Base-by-base conservation (phyloP, 2,329 filamentous ascomycete genomes). In the Sclerotinia nivalis region DNA sequence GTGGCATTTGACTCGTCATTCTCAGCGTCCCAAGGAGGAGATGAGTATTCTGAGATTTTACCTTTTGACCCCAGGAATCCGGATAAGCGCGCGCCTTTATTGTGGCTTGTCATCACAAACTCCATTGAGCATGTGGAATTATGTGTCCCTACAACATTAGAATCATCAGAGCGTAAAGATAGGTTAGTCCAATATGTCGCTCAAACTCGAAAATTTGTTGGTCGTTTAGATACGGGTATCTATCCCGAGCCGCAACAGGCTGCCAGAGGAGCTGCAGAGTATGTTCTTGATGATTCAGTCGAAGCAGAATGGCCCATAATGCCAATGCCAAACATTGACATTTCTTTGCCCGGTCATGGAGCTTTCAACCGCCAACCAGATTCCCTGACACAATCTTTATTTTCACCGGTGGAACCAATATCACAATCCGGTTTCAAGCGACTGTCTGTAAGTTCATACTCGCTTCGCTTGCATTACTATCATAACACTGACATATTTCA, bases 41-140 rank as follows among this genome's bases (percentile, higher is more conserved):
- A 72, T 31, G 65, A 72, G 25, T 72, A 70, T 49, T 52, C 73
- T 6, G 22, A 72, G 6, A 69, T 64, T n/a, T 43, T 74, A 22
- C 71, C 72, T n/a, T 65, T 25, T 52, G 62, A 70, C 66, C 58
- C 69, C 28, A 65, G 65, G 10, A 69, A 69, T 52, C 66, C 66
- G 6, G 69, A 67, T 12, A 70, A 59, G 45, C 59, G 71, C 13
- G 74, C 68, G 25, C 75, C 76, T 18, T 49, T 78, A 13, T 47
- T 79, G 12, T 75, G 72, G 18, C 70, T 79, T 15, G 69, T 77
- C 12, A 69, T 76, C 10, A 69, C 72, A 13, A 71, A 77, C 52
- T 79, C 78, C 2, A 65, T 76, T 34, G 77, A 79, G 58, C 77
- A 79, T 71, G 65, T 79, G n/a, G 75, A 79, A 22, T 69, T 73